Conservation (phyloP, 2,329 filamentous ascomycete genomes). For the Penicillium sp. region DNA sequence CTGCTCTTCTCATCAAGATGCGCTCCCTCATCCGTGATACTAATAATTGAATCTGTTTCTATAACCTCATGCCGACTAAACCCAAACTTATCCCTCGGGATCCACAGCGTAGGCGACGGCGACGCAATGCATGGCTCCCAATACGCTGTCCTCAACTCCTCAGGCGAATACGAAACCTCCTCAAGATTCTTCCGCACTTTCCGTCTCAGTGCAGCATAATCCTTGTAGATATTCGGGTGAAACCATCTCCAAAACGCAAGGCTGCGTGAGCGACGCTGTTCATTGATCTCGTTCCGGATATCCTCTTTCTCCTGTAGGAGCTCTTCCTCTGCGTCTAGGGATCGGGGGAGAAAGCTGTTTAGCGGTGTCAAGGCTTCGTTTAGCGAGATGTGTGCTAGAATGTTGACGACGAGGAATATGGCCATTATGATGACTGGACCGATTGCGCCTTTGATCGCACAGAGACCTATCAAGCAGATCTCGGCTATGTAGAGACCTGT, state of each 20-base stretch:
- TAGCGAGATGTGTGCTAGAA: slow-evolving; percentile 67
- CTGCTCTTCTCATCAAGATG: slow-evolving; percentile 69
- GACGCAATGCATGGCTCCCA: slow-evolving; percentile 69
- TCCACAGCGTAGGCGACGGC: slow-evolving; percentile 71
- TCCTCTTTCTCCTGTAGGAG: slow-evolving; percentile 42
- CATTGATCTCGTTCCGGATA: slow-evolving; percentile 21
- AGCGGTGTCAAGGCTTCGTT: slow-evolving; percentile 47
- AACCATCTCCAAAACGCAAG: slow-evolving; percentile 47
- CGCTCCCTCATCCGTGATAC: slow-evolving; percentile 77
- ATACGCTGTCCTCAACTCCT: slow-evolving; percentile 67
- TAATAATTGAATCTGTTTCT: slow-evolving; percentile 70
- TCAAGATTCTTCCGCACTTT: slow-evolving; percentile 63
- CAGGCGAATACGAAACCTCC: slow-evolving; percentile 61
- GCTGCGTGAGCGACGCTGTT: slow-evolving; percentile 22
- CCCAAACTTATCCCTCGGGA: slow-evolving; percentile 72
- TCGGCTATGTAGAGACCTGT: slow-evolving; percentile 82
- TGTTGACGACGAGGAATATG: slow-evolving; percentile 71
- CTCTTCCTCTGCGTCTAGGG: slow-evolving; percentile 59
- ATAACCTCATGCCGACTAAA: slow-evolving; percentile 74
- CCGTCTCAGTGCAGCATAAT: slow-evolving; percentile 70
- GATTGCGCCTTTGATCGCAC: slow-evolving; percentile 64
- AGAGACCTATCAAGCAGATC: slow-evolving; percentile 80
- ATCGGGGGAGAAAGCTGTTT: slow-evolving; percentile 70
- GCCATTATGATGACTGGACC: slow-evolving; percentile 77
- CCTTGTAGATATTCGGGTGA: slow-evolving; percentile 72